A percentile compares a stretch with the other conserved stretches of the same genome.
Conservation (phyloP, 768 basidiomycete genomes). For the Lyophyllum decastes region DNA sequence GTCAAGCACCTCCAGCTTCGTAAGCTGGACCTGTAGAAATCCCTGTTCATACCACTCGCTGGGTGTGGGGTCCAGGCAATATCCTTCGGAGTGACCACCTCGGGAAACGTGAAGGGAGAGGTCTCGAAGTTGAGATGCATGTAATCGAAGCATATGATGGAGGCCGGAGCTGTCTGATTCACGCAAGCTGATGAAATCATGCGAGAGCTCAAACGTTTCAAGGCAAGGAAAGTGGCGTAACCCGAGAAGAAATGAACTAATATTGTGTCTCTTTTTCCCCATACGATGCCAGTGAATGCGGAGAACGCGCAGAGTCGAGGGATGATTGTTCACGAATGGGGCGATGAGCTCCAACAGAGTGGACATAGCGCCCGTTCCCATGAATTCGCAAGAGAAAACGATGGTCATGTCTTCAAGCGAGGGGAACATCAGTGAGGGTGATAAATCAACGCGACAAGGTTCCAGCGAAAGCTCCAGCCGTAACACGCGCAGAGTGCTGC, state of each 20-base stretch:
- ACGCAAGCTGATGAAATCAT: not conserved
- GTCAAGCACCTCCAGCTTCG: not conserved
- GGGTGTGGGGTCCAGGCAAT: not conserved
- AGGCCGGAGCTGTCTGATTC: not conserved
- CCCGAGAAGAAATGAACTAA: not conserved
- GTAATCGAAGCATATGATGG: not conserved
- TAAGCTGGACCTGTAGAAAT: not conserved
- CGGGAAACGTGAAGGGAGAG: not conserved
- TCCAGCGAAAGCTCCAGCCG: not conserved
- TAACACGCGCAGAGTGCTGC: not conserved
- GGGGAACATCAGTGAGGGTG: not conserved
- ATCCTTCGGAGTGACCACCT: not conserved
- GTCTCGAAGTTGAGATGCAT: not conserved
- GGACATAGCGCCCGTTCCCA: not conserved
- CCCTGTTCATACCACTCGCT: not conserved
- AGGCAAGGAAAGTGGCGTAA: not conserved
- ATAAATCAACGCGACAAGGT: not conserved
- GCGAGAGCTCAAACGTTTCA: not conserved
- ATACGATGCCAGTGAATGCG: not conserved
- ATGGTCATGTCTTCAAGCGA: not conserved
- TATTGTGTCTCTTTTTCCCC: not conserved
- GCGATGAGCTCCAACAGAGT: not conserved
- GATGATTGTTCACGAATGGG: not conserved
- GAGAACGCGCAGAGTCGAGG: not conserved
- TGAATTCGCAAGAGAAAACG: not conserved